Evolutionary conservation across 805 yeast species (phyloP), one percentile per base, ranked within the genome.

Genomic region (Candida golubevii): DNA sequence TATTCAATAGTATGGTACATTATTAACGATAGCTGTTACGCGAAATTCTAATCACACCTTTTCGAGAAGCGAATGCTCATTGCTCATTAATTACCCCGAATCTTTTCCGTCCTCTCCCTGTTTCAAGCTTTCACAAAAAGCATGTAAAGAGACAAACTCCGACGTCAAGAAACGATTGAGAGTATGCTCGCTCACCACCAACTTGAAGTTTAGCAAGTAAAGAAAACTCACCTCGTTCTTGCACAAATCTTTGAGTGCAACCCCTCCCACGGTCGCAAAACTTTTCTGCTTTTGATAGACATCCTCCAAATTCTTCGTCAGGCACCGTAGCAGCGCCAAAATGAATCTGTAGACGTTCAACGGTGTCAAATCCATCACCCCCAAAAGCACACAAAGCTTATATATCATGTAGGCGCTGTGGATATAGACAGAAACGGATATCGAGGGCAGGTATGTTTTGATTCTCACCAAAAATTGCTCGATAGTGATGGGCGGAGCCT

Each of bases 201-300:
- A 59, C 38, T 75, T 72, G 56, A 77, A 79, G 54, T 77, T 74
- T 39, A 75, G 48, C 37, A 78, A 54, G 51, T 74, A 75, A 45
- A 80, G 58, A 33, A 79, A 62, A 1, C 79, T 71, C 15, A 78
- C 69, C 52, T 79, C 85, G 36, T 80, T 59, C 26, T 67, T 61
- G 43, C 67, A 61, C 39, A 79, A 60, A 42, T 79, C 85, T 5
- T 55, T 56, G 8, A 60, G 54, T 37, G 62, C 65, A n/a, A 73
- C 60, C 2, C 78, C 78, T 4, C 70, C 67, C n/a, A 73, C 67
- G 32, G 66, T 66, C 35, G 77, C 74, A 48, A 67, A 73, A 37
- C 65, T 64, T 28, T 54, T 55, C 41, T 71, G 77, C 39, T 65
- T 67, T 51, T 62, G 73, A 52, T 72, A 68, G 36, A 72, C 63